Evolutionary conservation across 2,329 filamentous ascomycete species (phyloP).

Genomic region (Fusarium sp.): DNA sequence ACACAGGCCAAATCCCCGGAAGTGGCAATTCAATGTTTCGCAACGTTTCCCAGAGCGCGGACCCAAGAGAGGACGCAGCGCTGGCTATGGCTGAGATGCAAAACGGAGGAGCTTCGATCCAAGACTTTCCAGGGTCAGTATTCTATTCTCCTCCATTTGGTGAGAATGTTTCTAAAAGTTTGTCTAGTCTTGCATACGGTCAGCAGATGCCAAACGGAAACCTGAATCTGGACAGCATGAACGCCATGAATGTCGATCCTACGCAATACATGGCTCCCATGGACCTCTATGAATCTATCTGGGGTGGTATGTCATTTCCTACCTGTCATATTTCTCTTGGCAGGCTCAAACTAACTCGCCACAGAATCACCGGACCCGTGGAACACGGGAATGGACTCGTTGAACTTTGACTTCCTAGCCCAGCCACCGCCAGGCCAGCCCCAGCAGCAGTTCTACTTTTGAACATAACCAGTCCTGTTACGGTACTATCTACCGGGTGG

Average conservation of each 20-base stretch:
- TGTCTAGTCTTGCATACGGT: conserved; percentile 47
- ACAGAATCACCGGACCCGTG: conserved; percentile 67
- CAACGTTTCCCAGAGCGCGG: conserved; percentile 46
- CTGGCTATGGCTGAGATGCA: conserved; percentile 72
- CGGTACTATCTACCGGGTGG: background rate
- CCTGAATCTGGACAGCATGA: conserved; percentile 54
- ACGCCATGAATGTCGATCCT: conserved; percentile 62
- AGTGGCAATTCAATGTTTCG: conserved; percentile 40
- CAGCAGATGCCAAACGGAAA: conserved; percentile 48
- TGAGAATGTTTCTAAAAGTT: conserved; percentile 21
- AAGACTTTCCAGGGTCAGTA: conserved; percentile 55
- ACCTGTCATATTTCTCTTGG: background rate
- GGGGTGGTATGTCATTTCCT: conserved; percentile 63
- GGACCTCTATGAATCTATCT: conserved; percentile 74
- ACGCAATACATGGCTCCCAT: conserved; percentile 70
- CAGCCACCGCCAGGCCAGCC: conserved; percentile 67
- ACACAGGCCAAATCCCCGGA: conserved; percentile 33
- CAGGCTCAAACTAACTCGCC: conserved; percentile 18
- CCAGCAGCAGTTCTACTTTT: conserved; percentile 67
- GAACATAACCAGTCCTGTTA: conserved; percentile 4
- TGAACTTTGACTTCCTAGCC: conserved; percentile 69
- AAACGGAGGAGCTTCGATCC: conserved; percentile 57
- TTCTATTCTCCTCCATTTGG: background rate
- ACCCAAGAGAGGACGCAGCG: conserved; percentile 68
- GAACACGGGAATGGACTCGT: conserved; percentile 62